Conservation (phyloP, 352 stramenopile genomes). For the Phytophthora quininea region DNA sequence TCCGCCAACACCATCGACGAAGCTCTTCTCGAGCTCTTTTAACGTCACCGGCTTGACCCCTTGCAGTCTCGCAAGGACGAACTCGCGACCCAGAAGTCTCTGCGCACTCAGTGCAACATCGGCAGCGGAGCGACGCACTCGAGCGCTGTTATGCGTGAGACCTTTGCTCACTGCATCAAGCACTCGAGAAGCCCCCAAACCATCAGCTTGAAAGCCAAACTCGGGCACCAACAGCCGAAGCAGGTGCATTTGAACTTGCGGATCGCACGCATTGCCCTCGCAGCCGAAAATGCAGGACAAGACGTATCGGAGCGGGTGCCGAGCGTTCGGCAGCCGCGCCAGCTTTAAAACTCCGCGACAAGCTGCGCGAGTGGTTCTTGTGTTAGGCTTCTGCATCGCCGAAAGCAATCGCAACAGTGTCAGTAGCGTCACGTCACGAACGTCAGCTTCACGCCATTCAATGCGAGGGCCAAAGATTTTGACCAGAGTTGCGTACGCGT, state of each 20-base stretch:
- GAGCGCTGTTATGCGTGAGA: slow-evolving; percentile 68
- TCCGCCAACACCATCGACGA: slow-evolving; percentile 50
- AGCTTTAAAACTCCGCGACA: slow-evolving; percentile 81
- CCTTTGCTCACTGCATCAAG: slow-evolving; percentile 52
- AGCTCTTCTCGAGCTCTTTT: slow-evolving; percentile 86
- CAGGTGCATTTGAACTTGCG: slow-evolving; percentile 84
- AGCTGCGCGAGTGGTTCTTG: slow-evolving; percentile 71
- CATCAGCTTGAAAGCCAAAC: slow-evolving; percentile 80
- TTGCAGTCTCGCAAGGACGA: slow-evolving; percentile 71
- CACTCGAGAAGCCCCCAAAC: slow-evolving; percentile 62
- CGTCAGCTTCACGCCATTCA: slow-evolving; percentile 69
- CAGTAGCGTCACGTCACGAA: slow-evolving; percentile 70
- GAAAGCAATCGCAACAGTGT: slow-evolving; percentile 64
- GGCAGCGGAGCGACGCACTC: slow-evolving; percentile 72
- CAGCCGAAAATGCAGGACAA: slow-evolving; percentile 77
- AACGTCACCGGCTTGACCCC: slow-evolving; percentile 79
- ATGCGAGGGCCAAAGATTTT: slow-evolving; percentile 78
- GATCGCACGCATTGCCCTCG: slow-evolving; percentile 52
- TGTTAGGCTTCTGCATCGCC: slow-evolving; percentile 84
- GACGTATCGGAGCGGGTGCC: slow-evolving; percentile 70
- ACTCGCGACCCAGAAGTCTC: slow-evolving; percentile 71
- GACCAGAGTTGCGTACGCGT: slow-evolving; percentile 68
- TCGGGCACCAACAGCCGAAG: slow-evolving; percentile 75
- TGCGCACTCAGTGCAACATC: slow-evolving; percentile 83
- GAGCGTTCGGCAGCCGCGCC: slow-evolving; percentile 60